Conservation (phyloP, 2,329 filamentous ascomycete genomes). For the Calonectria crousiana region DNA sequence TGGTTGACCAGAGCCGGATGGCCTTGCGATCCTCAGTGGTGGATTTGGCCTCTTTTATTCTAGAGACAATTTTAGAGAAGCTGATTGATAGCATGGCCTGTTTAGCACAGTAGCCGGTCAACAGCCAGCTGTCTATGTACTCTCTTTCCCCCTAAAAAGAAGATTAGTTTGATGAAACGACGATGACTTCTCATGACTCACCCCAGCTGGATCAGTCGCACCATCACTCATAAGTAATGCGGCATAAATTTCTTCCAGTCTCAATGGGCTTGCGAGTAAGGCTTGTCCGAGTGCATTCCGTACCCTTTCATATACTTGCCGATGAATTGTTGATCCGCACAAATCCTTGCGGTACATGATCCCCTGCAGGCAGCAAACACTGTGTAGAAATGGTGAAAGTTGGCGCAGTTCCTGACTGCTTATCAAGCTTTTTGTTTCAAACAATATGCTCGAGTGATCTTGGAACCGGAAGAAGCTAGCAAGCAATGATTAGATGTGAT, state of each 20-base stretch:
- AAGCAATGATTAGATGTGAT: neutral
- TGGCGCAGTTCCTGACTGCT: neutral
- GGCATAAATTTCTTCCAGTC: neutral
- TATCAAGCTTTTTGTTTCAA: neutral
- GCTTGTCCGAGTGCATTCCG: slow-evolving; percentile 4
- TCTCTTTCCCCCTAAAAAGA: neutral
- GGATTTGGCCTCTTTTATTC: neutral
- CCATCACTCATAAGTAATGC: slow-evolving; percentile 16
- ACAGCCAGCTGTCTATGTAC: slow-evolving; percentile 18
- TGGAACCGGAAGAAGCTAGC: slow-evolving; percentile 2
- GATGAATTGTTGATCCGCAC: neutral
- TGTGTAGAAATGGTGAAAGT: slow-evolving; percentile 3
- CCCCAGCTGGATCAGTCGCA: neutral
- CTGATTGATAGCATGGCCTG: slow-evolving; percentile 15
- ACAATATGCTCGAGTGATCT: neutral
- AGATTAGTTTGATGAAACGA: neutral
- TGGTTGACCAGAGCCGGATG: slow-evolving; percentile 2
- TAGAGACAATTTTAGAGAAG: neutral
- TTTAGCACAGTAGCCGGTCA: slow-evolving; percentile 10
- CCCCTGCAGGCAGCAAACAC: slow-evolving; percentile 11
- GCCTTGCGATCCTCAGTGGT: neutral
- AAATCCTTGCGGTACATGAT: slow-evolving; percentile 8
- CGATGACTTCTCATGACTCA: neutral
- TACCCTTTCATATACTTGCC: neutral
- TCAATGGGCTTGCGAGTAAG: neutral